These are phyloP conservation scores for Paratinospora sagittata DNA, from an alignment of 164 flowering plant genomes.

Conservation along the genomic window DNA sequence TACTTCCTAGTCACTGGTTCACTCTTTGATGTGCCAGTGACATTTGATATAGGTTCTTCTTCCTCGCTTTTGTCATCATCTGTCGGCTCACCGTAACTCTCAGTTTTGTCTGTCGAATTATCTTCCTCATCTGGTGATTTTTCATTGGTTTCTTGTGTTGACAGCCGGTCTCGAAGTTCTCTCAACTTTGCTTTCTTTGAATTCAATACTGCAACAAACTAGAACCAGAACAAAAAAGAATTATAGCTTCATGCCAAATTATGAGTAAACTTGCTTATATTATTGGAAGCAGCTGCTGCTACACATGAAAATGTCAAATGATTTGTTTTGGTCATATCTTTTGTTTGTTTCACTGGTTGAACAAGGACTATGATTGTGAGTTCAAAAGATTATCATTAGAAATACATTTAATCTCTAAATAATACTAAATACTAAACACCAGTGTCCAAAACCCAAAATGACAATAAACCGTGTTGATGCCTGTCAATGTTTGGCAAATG, in stretches of 20 bases:
- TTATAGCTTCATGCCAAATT: background rate
- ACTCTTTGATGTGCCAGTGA: constrained; percentile 34
- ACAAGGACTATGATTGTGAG: background rate
- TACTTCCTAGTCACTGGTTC: constrained; percentile 26
- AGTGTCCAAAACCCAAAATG: too few relatives aligned
- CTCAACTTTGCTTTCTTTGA: constrained; percentile 82
- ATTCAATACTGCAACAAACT: constrained; percentile 76
- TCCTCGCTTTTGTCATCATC: constrained; percentile 35
- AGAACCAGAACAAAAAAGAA: constrained; percentile 14
- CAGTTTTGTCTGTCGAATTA: constrained; percentile 58
- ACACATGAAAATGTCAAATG: background rate
- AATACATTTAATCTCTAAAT: background rate
- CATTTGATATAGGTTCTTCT: constrained; percentile 23
- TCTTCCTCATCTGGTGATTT: constrained; percentile 42
- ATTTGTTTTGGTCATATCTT: background rate
- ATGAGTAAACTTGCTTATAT: background rate
- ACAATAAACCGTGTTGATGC: too few relatives aligned
- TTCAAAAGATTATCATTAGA: background rate
- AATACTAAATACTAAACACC: too few relatives aligned
- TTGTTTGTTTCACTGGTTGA: background rate
- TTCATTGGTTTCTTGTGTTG: constrained; percentile 25
- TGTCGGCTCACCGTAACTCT: constrained; percentile 42
- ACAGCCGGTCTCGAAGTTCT: constrained; percentile 55
- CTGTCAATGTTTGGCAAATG: too few relatives aligned
- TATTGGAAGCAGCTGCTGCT: background rate